phyloP scores from a whole-genome alignment of 1,139 yeast species.

The Saccharomyces hybrid region DNA sequence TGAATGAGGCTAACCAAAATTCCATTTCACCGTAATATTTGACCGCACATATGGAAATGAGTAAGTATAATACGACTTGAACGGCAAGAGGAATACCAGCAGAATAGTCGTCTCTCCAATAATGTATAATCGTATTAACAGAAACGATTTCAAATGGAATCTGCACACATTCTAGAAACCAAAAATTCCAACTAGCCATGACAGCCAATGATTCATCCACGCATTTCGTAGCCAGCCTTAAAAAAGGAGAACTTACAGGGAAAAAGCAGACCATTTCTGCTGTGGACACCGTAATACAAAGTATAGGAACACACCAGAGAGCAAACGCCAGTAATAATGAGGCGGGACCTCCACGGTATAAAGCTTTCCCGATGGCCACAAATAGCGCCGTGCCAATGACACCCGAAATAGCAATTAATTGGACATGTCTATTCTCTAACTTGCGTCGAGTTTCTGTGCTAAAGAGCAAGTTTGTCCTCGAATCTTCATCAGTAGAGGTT shows the following conservation, averaged over 20 bases:
- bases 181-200: conserved; percentile 75
- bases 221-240: conserved; percentile 48
- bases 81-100: conserved; percentile 57
- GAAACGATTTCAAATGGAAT: conserved; percentile 80
- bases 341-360: conserved; percentile 70
- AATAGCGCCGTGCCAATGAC: conserved; percentile 76
- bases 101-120: conserved; percentile 69
- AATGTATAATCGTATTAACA: conserved; percentile 68
- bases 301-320: conserved; percentile 52
- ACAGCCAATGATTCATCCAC: conserved; percentile 66
- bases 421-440: conserved; percentile 55
- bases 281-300: conserved; percentile 60
- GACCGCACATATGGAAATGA: conserved; percentile 67
- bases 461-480: conserved; percentile 11
- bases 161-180: conserved; percentile 65
- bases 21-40: conserved; percentile 69
- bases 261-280: conserved; percentile 80
- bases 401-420: conserved; percentile 77
- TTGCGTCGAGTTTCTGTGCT: conserved; percentile 32
- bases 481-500: conserved; percentile 9
- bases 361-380: conserved; percentile 66
- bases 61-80: conserved; percentile 53
- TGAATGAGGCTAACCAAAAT: conserved; percentile 72
- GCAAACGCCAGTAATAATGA: conserved; percentile 60
- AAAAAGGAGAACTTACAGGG: conserved; percentile 64